Conservation (phyloP, 208 protist genomes). For the Wallacemonas sp. region DNA sequence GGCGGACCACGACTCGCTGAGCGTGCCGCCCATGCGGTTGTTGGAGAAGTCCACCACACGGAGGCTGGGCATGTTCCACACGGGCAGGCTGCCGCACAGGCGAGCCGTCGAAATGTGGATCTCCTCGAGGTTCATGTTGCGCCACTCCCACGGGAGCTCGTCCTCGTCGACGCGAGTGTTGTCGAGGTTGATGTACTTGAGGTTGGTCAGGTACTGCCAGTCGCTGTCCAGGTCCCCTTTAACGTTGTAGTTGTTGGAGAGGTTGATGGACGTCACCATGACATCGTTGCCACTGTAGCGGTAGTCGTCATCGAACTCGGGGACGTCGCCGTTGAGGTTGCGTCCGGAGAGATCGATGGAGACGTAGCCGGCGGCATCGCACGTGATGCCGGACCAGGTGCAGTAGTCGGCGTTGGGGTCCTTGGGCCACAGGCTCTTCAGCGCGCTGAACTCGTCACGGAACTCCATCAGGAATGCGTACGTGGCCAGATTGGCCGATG, state of each 20-base stretch:
- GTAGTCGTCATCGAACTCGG: conserved; percentile 10
- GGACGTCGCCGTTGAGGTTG: conserved; percentile 20
- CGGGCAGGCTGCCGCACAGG: conserved; percentile 29
- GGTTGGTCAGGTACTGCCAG: conserved; percentile 15
- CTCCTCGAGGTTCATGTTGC: conserved; percentile 19
- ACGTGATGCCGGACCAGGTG: conserved; percentile 21
- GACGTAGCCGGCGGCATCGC: conserved; percentile 19
- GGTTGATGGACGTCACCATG: conserved; percentile 18
- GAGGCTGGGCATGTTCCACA: conserved; percentile 19
- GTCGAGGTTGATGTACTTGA: conserved; percentile 25
- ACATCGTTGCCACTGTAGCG: not conserved
- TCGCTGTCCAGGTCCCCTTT: conserved; percentile 9
- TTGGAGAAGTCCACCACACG: conserved; percentile 16
- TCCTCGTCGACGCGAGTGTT: conserved; percentile 18
- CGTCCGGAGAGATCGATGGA: conserved; percentile 18
- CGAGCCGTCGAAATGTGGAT: conserved; percentile 20
- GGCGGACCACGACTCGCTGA: conserved; percentile 10
- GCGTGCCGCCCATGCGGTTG: conserved; percentile 20
- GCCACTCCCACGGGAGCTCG: conserved; percentile 22
- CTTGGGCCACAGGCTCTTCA: not conserved
- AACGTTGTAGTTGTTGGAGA: conserved; percentile 20
- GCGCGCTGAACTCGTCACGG: not conserved
- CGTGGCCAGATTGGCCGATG: not conserved
- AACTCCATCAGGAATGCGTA: not conserved
- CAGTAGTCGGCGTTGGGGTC: conserved; percentile 20